A percentile compares a stretch with the other conserved stretches of the same genome.
These are phyloP conservation scores for Aspergillus japonicus DNA, from an alignment of 2,329 filamentous ascomycete species.

Conservation along the genomic window DNA sequence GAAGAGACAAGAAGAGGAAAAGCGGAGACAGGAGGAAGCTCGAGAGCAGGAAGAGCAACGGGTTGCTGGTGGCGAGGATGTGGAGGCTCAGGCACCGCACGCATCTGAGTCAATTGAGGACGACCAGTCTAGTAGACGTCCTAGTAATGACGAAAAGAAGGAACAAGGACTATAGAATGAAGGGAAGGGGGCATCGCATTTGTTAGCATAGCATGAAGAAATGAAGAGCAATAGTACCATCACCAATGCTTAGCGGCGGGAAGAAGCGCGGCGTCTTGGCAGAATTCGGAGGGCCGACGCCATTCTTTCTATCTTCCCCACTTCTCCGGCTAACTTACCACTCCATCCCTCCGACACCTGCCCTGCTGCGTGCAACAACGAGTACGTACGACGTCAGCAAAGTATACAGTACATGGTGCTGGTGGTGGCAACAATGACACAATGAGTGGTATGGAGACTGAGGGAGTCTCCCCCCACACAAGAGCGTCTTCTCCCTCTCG, in stretches of 20 bases:
- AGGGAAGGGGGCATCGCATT: background rate
- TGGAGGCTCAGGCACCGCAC: background rate
- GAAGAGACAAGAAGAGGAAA: slow-evolving; percentile 10
- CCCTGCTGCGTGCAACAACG: background rate
- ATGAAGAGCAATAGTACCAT: too few relatives aligned
- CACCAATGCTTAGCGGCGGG: background rate
- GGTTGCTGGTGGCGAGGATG: background rate
- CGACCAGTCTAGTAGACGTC: background rate
- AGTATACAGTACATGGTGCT: background rate
- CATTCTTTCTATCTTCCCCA: too few relatives aligned
- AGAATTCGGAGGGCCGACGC: too few relatives aligned
- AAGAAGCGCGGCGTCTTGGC: background rate
- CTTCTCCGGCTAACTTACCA: too few relatives aligned
- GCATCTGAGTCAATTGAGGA: background rate
- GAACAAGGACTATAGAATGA: background rate
- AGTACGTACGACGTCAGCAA: background rate
- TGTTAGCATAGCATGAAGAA: too few relatives aligned
- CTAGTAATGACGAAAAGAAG: background rate
- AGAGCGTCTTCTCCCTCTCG: slow-evolving; percentile 24
- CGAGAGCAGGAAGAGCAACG: slow-evolving; percentile 16
- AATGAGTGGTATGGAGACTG: slow-evolving; percentile 18
- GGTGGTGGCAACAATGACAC: background rate
- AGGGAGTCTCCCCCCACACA: slow-evolving; percentile 22
- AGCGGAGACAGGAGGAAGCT: slow-evolving; percentile 30
- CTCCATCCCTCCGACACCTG: background rate